Percentiles rank a stretch among this genome's conserved stretches.
These are phyloP conservation scores for Phaseolus lunatus DNA, from an alignment of 306 rosid species.

Conservation along the genomic window DNA sequence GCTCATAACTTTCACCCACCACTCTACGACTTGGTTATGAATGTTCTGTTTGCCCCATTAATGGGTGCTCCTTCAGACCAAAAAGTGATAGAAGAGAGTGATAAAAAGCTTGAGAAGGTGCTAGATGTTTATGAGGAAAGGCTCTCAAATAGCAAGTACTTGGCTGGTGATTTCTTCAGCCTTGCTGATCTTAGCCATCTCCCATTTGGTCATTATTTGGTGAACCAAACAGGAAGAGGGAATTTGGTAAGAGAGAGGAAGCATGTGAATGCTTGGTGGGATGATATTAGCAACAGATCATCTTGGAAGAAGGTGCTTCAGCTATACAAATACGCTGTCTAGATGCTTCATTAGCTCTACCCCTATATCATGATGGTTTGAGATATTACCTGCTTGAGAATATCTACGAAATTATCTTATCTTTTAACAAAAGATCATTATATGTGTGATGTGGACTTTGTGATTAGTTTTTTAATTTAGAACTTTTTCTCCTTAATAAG, in stretches of 20 bases:
- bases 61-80: background rate
- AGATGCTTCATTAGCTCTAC: background rate
- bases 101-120: conserved; percentile 35
- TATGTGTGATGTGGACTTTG: background rate
- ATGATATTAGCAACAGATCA: conserved; percentile 42
- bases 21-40: conserved; percentile 13
- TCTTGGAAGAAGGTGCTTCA: conserved; percentile 45
- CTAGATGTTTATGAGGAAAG: conserved; percentile 38
- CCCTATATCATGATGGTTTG: background rate
- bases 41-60: conserved; percentile 40
- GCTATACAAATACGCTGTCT: conserved; percentile 33
- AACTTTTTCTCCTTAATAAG: background rate
- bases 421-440: too few species aligned
- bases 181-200: conserved; percentile 49
- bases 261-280: conserved; percentile 51
- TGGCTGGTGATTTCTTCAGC: conserved; percentile 46
- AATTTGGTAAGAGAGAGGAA: conserved; percentile 32
- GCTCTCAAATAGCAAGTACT: conserved; percentile 35
- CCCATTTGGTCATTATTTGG: conserved; percentile 36
- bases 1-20: conserved; percentile 44
- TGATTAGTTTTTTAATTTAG: background rate
- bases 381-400: background rate
- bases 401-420: too few species aligned
- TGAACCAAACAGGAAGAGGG: conserved; percentile 29
- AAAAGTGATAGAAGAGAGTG: conserved; percentile 25